Evolutionary conservation across 106 monocot species (phyloP).

Genomic region (Phalaenopsis aphrodite): DNA sequence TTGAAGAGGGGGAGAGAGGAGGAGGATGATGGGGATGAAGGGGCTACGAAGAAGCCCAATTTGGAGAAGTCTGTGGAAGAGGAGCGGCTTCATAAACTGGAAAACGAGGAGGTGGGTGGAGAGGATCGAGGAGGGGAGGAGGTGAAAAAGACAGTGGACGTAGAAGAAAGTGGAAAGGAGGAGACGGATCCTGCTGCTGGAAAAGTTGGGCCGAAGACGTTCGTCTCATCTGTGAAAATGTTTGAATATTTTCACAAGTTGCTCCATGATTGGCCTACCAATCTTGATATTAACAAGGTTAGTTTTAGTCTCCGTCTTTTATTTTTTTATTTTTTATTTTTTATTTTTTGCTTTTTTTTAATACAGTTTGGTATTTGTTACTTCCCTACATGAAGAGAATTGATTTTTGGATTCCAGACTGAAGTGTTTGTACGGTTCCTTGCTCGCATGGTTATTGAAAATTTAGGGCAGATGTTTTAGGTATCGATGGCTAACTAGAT

Average conservation of each 20-base stretch:
- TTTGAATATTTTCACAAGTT: conserved; percentile 79
- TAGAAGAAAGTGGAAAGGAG: conserved; percentile 8
- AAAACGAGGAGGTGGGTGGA: not conserved
- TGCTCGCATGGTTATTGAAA: not conserved
- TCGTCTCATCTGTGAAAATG: conserved; percentile 63
- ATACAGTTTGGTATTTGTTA: not conserved
- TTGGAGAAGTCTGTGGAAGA: conserved; percentile 5
- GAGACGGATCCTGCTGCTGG: conserved; percentile 13
- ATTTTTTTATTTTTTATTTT: not conserved
- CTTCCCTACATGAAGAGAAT: not conserved
- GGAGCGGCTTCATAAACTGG: not conserved
- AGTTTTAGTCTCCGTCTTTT: not conserved
- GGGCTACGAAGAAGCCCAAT: conserved; percentile 14
- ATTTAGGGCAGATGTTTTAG: not conserved
- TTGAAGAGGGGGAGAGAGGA: conserved; percentile 37
- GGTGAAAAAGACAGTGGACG: conserved; percentile 18
- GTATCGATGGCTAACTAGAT: not conserved
- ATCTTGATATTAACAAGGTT: conserved; percentile 76
- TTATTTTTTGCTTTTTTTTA: not conserved
- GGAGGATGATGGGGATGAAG: conserved; percentile 4
- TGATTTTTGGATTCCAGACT: not conserved
- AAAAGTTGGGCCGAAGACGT: conserved; percentile 60
- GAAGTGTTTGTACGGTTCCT: not conserved
- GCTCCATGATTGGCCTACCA: conserved; percentile 67
- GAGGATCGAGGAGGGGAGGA: conserved; percentile 16